Base-by-base conservation (phyloP, 208 protist genomes). In the Polymyxa betae region DNA sequence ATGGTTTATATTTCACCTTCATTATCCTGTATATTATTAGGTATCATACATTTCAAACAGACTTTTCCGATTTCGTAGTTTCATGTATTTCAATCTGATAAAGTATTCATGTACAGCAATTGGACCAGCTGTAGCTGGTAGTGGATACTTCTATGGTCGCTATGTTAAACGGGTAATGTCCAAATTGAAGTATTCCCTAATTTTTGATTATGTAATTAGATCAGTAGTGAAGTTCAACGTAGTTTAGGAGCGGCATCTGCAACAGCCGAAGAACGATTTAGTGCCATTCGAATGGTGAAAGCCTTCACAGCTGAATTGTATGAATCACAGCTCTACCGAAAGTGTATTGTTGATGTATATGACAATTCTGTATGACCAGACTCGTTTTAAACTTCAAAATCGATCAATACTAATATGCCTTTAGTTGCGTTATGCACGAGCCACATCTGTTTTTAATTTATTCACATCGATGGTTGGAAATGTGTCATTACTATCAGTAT, bases 211-310 rank as follows among this genome's bases (percentile, higher is more conserved):
- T 29, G 5, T 60, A 5, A 29, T 5, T 60, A 60, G 49, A 60
- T 60, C 24, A 60, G 49, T 60, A 82, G n/a, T 20, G 40, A 5
- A 20, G 72, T 43, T 38, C 72, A 82, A 43, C 16, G 10, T 20
- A 5, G 72, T 82, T 43, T 82, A 16, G 72, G 72, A n/a, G 72
- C 5, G n/a, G 72, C 72, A 35, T 82, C 72, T 82, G 5, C 72
- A 5, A 82, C 72, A 35, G 72, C 72, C 5, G 72, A 82, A 82
- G 72, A 82, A 82, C 5, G n/a, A 43, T 82, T 82, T 35, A 45
- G 12, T 43, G 35, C 40, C 5, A 35, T 82, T 5, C 72, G 72
- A 35, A 82, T n/a, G 5, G 72, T 82, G n/a, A 82, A 82, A 43
- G 72, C 72, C 35, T 82, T 82, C 35, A n/a, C n/a, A 35, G 35